Evolutionary conservation across 208 protist species (phyloP), one percentile per base, ranked within the genome.

Genomic region (Crithidia bombi): DNA sequence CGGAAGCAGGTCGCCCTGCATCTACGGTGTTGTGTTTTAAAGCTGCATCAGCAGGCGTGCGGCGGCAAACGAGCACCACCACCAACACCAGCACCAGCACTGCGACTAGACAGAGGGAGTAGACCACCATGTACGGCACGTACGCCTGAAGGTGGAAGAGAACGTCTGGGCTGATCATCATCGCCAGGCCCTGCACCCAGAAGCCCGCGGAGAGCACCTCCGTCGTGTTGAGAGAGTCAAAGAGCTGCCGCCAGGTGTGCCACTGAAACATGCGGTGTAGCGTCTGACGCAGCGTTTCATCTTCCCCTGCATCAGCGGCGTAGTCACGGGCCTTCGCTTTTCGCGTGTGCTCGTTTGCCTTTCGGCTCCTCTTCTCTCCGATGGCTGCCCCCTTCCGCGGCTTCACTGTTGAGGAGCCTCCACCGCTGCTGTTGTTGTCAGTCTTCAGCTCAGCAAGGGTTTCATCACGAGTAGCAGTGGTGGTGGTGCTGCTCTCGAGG

Each of bases 91-190:
- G 19, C 10, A 38, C 21, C 54, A 58, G 33, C 33, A 58, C 33
- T 3, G 33, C 28, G 33, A 12, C 54, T 19, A 58, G 15, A 38
- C 30, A 9, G n/a, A 58, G 32, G 11, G 33, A 9, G 32, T 58
- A 58, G 19, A 58, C 33, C 54, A 21, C n/a, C 19, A 43, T 28
- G 11, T 28, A 4, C 2, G 54, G 54, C 33, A 58, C 54, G 33
- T 58, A 58, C 33, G 54, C 65, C 32, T 38, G 50, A 2, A 71
- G 2, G 54, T 71, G 65, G 32, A 71, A 71, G 10, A 21, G 65
- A 21, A 71, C 39, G 17, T 36, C 35, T 6, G 35, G 25, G 41
- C 46, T 43, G 7, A 17, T 9, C 25, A 63, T 2, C 55, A 71
- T 30, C n/a, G n/a, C 9, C 41, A 71, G 52, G 38, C 35, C 39